Percentiles rank a stretch among this genome's conserved stretches.
Conservation (phyloP, 352 stramenopile species). For the Globisporangium viniferum region DNA sequence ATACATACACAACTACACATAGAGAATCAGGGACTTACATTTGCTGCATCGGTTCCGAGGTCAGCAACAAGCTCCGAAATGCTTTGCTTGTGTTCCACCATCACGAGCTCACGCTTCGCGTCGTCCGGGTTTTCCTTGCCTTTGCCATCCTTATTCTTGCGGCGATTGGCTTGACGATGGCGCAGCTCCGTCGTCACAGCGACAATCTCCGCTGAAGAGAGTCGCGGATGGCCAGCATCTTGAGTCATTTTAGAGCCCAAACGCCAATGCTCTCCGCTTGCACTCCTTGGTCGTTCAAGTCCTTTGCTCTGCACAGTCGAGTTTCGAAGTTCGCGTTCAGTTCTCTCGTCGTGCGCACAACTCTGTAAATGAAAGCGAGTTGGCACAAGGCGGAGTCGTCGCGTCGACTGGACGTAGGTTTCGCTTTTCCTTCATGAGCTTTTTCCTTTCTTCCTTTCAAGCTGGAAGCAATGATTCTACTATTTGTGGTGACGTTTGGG, state of each 20-base stretch:
- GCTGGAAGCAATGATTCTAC: background rate
- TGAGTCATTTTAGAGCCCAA: constrained; percentile 19
- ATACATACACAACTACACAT: background rate
- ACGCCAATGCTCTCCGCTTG: background rate
- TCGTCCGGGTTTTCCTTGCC: constrained; percentile 57
- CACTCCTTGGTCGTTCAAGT: background rate
- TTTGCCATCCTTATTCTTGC: constrained; percentile 57
- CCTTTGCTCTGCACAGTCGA: background rate
- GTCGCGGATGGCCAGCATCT: constrained; percentile 31
- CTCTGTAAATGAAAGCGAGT: constrained; percentile 6
- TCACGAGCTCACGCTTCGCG: constrained; percentile 76
- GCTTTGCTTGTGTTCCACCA: constrained; percentile 79
- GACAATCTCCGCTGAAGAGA: constrained; percentile 84
- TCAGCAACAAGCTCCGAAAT: constrained; percentile 64
- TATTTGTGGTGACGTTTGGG: background rate
- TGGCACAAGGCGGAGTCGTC: background rate
- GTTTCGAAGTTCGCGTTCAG: background rate
- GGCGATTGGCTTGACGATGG: constrained; percentile 51
- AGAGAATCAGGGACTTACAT: constrained; percentile 34
- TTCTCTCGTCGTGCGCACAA: background rate
- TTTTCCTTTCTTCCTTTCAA: background rate
- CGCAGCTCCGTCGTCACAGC: constrained; percentile 78
- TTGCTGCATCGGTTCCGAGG: constrained; percentile 44
- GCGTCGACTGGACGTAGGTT: constrained; percentile 3
- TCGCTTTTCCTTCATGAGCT: constrained; percentile 1